phyloP scores from a whole-genome alignment of 768 basidiomycete genomes.

The Omphalotus guepiniiformis region DNA sequence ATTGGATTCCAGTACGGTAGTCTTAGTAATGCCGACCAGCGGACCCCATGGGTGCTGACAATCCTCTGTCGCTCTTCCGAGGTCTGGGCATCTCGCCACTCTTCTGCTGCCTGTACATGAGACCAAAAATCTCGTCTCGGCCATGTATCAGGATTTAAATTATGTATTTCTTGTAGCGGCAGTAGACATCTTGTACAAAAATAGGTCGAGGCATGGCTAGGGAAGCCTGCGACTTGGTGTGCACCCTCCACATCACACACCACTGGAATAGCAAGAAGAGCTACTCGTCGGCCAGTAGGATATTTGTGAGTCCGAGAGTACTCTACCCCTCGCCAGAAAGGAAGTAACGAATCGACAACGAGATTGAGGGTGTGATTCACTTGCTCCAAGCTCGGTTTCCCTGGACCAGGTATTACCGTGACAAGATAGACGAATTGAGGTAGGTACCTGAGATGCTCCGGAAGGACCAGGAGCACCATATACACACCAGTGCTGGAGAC shows the following conservation, averaged over 20 bases:
- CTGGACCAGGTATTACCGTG: slow-evolving; percentile 38
- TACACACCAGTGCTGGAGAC: slow-evolving; percentile 17
- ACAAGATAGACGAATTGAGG: slow-evolving; percentile 37
- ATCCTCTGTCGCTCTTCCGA: slow-evolving; percentile 5
- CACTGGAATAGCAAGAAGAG: slow-evolving; percentile 26
- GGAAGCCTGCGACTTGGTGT: slow-evolving; percentile 22
- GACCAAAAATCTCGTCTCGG: slow-evolving; percentile 7
- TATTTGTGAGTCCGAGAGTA: slow-evolving; percentile 19
- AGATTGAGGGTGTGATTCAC: slow-evolving; percentile 30
- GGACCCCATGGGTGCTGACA: slow-evolving; percentile 20
- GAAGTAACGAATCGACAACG: slow-evolving; percentile 31
- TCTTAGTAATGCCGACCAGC: slow-evolving; percentile 26
- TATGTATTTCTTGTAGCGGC: slow-evolving; percentile 13
- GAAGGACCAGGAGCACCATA: slow-evolving; percentile 31
- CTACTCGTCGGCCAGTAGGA: slow-evolving; percentile 21
- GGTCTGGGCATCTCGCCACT: slow-evolving; percentile 15
- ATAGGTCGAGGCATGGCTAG: neutral
- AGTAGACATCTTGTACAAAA: slow-evolving; percentile 3
- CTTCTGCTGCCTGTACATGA: slow-evolving; percentile 11
- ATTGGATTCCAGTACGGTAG: slow-evolving; percentile 34
- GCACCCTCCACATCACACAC: slow-evolving; percentile 31
- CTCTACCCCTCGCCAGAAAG: slow-evolving; percentile 28
- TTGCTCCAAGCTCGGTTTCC: slow-evolving; percentile 25
- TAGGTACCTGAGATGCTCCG: slow-evolving; percentile 26
- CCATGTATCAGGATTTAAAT: slow-evolving; percentile 15